Base-by-base conservation (phyloP, 306 rosid species). In the Bauhinia variegata region DNA sequence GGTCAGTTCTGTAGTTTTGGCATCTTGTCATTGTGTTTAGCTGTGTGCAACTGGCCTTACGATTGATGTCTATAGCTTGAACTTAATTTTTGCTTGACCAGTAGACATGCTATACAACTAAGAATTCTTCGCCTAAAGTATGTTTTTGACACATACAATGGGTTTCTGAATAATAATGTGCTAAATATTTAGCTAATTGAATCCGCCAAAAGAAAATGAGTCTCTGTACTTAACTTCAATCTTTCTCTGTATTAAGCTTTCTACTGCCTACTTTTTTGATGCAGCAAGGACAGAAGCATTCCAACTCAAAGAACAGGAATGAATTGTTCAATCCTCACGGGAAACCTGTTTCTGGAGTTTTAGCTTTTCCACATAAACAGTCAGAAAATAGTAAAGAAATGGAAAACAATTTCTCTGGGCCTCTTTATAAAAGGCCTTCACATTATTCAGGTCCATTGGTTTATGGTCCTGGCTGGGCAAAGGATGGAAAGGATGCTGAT, bases 401-500 rank as follows among this genome's bases (percentile, higher is more conserved):
- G 14, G 80, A 49, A 50, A 71, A 53, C 38, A 79, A 82, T 69
- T 79, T 79, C 46, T 53, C 78, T 0, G 84, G 81, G 57, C 80
- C 78, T 67, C 80, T 63, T n/a, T 53, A 43, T 47, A 76, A 67
- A 69, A 78, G 79, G 76, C 71, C 78, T 78, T 86, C 91, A 52
- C 81, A 75, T 23, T 23, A 23, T 60, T 92, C 98, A 11, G 98
- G 98, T 36, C 92, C 89, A 42, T 70, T 89, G 60, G 69, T 76
- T 79, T 86, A 75, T 37, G 81, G 71, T 30, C 73, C 78, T 38
- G 83, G 65, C 76, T 67, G 76, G 81, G 63, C 71, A 41, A 87
- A 76, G 68, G 63, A 70, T 52, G 80, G 80, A 38, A 87, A 58
- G 67, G 88, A 87, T 68, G 62, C 56, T 54, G 68, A 67, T 76